Evolutionary conservation across 192 early-diverging fungal species (phyloP).

Genomic region (Backusella liffmaniae): DNA sequence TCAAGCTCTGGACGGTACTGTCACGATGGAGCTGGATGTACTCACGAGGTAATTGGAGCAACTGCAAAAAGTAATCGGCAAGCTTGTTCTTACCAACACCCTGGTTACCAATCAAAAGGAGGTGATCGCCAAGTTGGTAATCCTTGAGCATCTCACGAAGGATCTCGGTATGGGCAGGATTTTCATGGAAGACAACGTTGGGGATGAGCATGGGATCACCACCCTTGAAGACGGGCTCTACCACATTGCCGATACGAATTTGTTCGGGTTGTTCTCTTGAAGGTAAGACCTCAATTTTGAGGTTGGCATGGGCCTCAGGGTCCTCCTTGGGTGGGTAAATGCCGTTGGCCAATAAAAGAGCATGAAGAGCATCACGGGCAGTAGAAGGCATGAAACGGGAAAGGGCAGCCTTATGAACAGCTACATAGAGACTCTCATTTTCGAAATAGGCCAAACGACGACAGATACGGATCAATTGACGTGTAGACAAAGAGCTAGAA

Average conservation of each 20-base stretch:
- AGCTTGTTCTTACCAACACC: conserved; percentile 68
- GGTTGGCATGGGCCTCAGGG: conserved; percentile 30
- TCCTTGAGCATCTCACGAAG: conserved; percentile 79
- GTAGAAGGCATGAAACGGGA: conserved; percentile 72
- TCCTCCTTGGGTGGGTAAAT: conserved; percentile 44
- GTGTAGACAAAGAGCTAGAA: conserved; percentile 64
- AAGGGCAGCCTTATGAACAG: conserved; percentile 65
- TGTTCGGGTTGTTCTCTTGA: conserved; percentile 44
- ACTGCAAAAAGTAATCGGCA: conserved; percentile 69
- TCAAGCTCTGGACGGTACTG: conserved; percentile 76
- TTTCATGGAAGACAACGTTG: conserved; percentile 70
- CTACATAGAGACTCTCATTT: conserved; percentile 58
- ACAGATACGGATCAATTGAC: conserved; percentile 73
- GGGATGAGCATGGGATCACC: conserved; percentile 66
- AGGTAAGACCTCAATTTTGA: conserved; percentile 53
- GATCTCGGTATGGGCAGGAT: conserved; percentile 68
- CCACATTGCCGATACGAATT: conserved; percentile 54
- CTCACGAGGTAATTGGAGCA: conserved; percentile 66
- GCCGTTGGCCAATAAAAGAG: conserved; percentile 52
- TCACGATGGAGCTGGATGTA: conserved; percentile 83
- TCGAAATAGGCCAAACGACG: conserved; percentile 61
- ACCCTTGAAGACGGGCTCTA: conserved; percentile 45
- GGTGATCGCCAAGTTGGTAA: conserved; percentile 75
- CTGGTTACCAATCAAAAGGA: conserved; percentile 82
- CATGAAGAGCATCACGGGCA: conserved; percentile 62